Evolutionary conservation across 1,284 basidiomycete genomes (phyloP), one percentile per base, ranked within the genome.

Genomic region (Marasmius sp.): DNA sequence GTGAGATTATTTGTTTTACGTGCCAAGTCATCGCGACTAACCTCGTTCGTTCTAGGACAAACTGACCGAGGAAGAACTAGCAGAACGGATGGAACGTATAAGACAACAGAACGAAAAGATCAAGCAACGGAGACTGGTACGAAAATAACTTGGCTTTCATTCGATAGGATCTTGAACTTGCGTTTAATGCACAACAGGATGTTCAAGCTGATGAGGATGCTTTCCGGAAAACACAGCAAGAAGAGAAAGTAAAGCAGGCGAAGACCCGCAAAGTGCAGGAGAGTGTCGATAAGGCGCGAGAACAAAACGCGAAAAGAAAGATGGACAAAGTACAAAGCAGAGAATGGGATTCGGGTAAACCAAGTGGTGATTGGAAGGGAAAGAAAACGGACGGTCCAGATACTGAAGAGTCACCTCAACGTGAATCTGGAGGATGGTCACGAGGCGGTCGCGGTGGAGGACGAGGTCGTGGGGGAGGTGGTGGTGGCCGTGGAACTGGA

Each of bases 281-380:
- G 41, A 72, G 78, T 36, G 77, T 93, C 61, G 80, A 93, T 70
- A 82, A 81, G 41, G 82, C 87, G 41, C 85, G 91, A 36, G 88
- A 90, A 69, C 84, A 89, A 75, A 91, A 89, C 66, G 90, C 91
- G 62, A 84, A 83, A 67, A 78, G 88, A 48, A 93, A 93, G 77
- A 79, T 93, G 82, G 88, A 89, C n/a, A 91, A 88, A 75, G 79
- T 85, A 12, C 84, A 85, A 66, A 85, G 75, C 63, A 82, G 91
- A n/a, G 91, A 93, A 74, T 93, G 91, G 91, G 91, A 93, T 70
- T 86, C 88, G 34, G 87, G 85, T n/a, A 93, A 93, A 70, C 78
- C 83, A 22, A 68, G 77, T 22, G 74, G 72, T 34, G 78, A 81
- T 22, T 79, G 79, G 78, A 80, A 78, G 65, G 70, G 53, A 56